Evolutionary conservation across 192 early-diverging fungal species (phyloP).

Genomic region (Rhizoclosmatium globosum): DNA sequence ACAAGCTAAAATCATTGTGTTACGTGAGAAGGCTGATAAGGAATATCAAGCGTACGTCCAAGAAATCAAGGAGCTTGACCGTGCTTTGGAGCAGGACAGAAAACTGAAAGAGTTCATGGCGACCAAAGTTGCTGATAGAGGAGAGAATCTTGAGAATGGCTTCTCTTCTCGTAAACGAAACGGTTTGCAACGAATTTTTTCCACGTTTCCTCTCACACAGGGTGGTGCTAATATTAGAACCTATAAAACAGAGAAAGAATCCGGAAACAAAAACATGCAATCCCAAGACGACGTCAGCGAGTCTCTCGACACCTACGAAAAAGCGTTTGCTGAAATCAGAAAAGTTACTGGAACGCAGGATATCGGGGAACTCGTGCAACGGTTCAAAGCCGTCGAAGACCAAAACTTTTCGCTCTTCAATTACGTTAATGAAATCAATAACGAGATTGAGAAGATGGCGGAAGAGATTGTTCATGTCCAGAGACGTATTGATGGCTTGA

Average conservation of each 20-base stretch:
- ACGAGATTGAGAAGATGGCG: conserved; percentile 64
- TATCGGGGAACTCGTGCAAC: conserved; percentile 61
- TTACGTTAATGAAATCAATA: conserved; percentile 72
- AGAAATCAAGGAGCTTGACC: conserved; percentile 70
- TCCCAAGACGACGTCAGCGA: conserved; percentile 59
- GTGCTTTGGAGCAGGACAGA: conserved; percentile 65
- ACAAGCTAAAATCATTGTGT: conserved; percentile 61
- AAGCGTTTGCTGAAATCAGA: conserved; percentile 58
- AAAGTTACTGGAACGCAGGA: conserved; percentile 62
- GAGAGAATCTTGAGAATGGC: conserved; percentile 29
- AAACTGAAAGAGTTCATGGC: conserved; percentile 70
- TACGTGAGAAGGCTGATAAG: conserved; percentile 70
- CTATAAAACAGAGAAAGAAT: conserved; percentile 39
- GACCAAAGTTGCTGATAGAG: conserved; percentile 62
- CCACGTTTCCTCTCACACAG: background rate
- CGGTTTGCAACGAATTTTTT: conserved; percentile 20
- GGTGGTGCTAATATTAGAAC: background rate
- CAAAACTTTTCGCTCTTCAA: conserved; percentile 74
- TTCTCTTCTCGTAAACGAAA: conserved; percentile 21
- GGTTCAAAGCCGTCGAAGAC: conserved; percentile 68
- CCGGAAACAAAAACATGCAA: conserved; percentile 44
- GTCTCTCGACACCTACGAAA: conserved; percentile 61
- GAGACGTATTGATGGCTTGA: conserved; percentile 52
- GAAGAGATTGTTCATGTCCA: conserved; percentile 68
- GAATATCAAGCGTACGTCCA: conserved; percentile 70